Percentiles rank a stretch among this genome's conserved stretches.
These are phyloP conservation scores for Trebouxia gelatinosa DNA, from an alignment of 163 green algal species.

Conservation along the genomic window DNA sequence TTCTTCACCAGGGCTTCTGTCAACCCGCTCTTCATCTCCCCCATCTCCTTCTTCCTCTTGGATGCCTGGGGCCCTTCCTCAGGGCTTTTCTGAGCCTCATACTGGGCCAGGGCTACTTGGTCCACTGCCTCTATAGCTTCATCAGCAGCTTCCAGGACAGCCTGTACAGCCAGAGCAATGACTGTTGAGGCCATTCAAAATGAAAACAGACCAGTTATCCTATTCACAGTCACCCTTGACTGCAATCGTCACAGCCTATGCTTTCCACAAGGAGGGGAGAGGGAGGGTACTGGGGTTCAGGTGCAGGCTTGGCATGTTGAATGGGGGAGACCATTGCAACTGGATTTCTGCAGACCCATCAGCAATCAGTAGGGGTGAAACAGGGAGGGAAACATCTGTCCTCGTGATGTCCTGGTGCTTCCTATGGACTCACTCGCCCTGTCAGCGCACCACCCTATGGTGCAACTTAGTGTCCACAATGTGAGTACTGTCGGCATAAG, in stretches of 20 bases:
- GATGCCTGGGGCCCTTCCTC: slow-evolving; percentile 43
- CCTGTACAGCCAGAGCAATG: neutral
- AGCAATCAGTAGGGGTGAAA: too few species aligned
- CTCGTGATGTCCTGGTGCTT: too few species aligned
- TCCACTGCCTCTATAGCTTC: slow-evolving; percentile 50
- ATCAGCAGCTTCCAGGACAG: slow-evolving; percentile 46
- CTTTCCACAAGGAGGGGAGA: neutral
- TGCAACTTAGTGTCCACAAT: too few species aligned
- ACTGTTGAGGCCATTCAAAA: too few species aligned
- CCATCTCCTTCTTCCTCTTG: slow-evolving; percentile 52
- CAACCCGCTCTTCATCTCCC: slow-evolving; percentile 65
- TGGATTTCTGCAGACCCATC: too few species aligned
- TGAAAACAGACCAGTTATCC: neutral
- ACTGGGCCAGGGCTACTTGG: slow-evolving; percentile 40
- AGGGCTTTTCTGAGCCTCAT: slow-evolving; percentile 52
- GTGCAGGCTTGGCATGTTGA: neutral
- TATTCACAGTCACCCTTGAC: too few species aligned
- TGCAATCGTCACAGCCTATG: neutral
- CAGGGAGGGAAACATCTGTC: too few species aligned
- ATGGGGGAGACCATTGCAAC: neutral
- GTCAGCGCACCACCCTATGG: too few species aligned
- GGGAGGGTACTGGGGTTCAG: neutral
- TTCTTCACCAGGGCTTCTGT: slow-evolving; percentile 67
- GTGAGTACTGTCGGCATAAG: too few species aligned
- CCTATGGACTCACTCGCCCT: too few species aligned